phyloP scores from a whole-genome alignment of 257 asterid genomes.

The Nicotiana sylvestris region DNA sequence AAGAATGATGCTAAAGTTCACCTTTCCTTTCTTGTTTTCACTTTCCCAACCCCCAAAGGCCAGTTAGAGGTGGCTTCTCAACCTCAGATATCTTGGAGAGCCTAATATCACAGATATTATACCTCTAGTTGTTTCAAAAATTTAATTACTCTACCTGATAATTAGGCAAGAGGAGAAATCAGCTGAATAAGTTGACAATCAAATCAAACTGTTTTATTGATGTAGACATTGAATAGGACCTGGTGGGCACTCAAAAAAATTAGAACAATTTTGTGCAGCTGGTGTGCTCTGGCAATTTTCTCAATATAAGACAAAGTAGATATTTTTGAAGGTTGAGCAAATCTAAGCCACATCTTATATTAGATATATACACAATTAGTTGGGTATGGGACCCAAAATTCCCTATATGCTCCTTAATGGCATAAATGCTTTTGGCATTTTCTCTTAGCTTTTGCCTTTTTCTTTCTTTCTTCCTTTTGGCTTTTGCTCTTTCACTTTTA shows the following conservation, averaged over 20 bases:
- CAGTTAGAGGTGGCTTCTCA: background rate
- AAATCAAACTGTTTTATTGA: constrained; percentile 11
- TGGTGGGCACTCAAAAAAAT: constrained; percentile 8
- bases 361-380: constrained; percentile 18
- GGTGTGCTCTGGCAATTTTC: constrained; percentile 7
- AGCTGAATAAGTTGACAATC: background rate
- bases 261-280: constrained; percentile 26
- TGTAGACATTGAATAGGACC: constrained; percentile 11
- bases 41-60: background rate
- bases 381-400: constrained; percentile 31
- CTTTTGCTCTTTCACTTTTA: constrained; percentile 22
- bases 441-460: constrained; percentile 25
- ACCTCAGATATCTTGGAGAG: background rate
- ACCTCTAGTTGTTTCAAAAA: background rate
- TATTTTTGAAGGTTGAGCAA: constrained; percentile 29
- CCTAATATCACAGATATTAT: background rate
- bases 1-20: constrained; percentile 16
- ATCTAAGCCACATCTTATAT: constrained; percentile 38
- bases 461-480: constrained; percentile 14
- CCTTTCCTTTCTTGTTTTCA: background rate
- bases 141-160: background rate
- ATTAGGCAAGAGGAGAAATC: background rate
- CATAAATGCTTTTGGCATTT: constrained; percentile 38
- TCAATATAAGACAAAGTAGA: constrained; percentile 23
- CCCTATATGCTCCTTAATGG: constrained; percentile 28